phyloP scores from a whole-genome alignment of 106 monocot genomes.

The Dendrobium catenatum region DNA sequence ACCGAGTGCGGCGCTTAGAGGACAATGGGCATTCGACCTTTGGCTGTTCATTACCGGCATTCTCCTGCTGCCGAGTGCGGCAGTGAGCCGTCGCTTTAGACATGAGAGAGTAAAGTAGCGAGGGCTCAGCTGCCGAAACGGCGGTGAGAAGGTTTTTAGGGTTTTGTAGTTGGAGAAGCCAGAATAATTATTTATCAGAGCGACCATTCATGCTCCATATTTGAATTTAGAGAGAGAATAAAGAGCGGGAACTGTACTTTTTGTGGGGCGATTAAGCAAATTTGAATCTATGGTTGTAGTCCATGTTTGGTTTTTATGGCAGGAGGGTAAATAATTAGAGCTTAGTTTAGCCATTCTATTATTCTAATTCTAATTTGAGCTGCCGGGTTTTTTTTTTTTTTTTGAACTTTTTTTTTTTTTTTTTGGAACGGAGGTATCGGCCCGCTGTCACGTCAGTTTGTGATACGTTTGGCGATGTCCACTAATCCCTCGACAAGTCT shows the following conservation, averaged over 20 bases:
- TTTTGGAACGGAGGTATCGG: too few species aligned
- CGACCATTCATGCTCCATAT: neutral
- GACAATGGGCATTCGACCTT: neutral
- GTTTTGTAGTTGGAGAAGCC: neutral
- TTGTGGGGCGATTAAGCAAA: neutral
- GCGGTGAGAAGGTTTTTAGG: neutral
- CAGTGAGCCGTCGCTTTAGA: neutral
- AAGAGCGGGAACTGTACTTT: neutral
- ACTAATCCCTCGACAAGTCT: too few species aligned
- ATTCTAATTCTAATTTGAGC: too few species aligned
- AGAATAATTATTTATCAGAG: neutral
- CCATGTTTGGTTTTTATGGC: too few species aligned
- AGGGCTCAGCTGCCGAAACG: neutral
- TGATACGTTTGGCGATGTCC: too few species aligned
- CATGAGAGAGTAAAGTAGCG: neutral
- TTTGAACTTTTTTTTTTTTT: too few species aligned
- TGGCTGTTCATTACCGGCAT: neutral
- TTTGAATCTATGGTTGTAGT: neutral
- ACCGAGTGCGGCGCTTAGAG: neutral
- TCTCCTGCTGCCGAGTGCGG: neutral
- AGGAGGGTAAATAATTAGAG: too few species aligned
- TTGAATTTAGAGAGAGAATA: slow-evolving; percentile 7
- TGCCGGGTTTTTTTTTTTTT: too few species aligned
- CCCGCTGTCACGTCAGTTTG: too few species aligned
- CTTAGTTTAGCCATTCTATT: too few species aligned